Percentiles rank a stretch among this genome's conserved stretches.
Conservation (phyloP, 805 yeast species). For the Candida lessepsii region DNA sequence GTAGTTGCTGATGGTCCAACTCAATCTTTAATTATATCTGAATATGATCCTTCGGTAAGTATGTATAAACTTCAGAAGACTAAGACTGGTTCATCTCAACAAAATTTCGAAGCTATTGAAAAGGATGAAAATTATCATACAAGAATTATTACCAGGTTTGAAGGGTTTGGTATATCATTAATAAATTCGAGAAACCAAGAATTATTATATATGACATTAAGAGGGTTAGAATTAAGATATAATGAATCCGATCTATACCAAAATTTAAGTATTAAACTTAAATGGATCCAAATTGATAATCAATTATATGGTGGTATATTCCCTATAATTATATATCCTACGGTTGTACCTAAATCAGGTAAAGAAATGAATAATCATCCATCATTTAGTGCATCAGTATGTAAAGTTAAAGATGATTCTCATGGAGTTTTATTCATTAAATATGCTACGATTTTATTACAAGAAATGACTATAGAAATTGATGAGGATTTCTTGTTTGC, state of each 20-base stretch:
- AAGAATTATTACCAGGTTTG: conserved; percentile 60
- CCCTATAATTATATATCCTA: conserved; percentile 88
- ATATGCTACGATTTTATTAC: conserved; percentile 84
- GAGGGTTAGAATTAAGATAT: conserved; percentile 78
- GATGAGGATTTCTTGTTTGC: conserved; percentile 93
- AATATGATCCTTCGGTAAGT: conserved; percentile 76
- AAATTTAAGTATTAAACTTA: conserved; percentile 72
- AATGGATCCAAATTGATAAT: conserved; percentile 95
- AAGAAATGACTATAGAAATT: conserved; percentile 87
- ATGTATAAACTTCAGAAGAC: conserved; percentile 56
- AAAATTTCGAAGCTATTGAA: conserved; percentile 54
- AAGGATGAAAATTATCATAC: conserved; percentile 53
- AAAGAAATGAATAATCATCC: conserved; percentile 89
- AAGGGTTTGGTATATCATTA: conserved; percentile 86
- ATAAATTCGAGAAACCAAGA: conserved; percentile 73
- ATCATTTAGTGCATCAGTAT: conserved; percentile 79
- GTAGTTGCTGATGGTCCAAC: conserved; percentile 97
- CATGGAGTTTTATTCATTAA: conserved; percentile 91
- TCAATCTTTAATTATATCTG: conserved; percentile 80
- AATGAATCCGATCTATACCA: conserved; percentile 84
- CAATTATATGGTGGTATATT: conserved; percentile 84
- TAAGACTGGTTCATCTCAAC: conserved; percentile 20
- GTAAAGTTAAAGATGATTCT: conserved; percentile 80
- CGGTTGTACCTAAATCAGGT: conserved; percentile 79
- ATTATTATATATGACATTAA: conserved; percentile 74